Evolutionary conservation across 192 early-diverging fungal species (phyloP), one percentile per base, ranked within the genome.

Genomic region (Tieghemiomyces parasiticus): DNA sequence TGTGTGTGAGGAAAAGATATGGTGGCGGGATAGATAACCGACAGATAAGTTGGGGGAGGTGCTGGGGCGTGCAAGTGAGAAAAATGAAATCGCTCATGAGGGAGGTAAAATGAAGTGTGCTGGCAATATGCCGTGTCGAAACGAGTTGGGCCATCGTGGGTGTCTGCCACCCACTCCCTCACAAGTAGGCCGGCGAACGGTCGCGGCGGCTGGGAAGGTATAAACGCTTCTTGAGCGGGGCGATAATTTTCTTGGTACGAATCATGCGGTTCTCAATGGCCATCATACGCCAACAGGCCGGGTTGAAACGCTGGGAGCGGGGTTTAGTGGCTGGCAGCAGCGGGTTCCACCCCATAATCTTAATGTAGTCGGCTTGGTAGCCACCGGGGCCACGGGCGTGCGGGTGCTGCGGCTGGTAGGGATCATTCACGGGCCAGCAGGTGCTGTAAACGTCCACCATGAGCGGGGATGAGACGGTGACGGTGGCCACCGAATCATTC

Each of bases 191-290:
- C n/a, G n/a, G n/a, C n/a, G n/a, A n/a, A n/a, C n/a, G n/a, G n/a
- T 55, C 54, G 16, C 4, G 30, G 54, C 54, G 54, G 12, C 54
- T 26, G 9, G 54, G 54, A 26, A 56, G 24, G 34, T 56, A 8
- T 14, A 56, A 29, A 3, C 54, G 54, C 54, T 56, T 56, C 34
- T 56, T 56, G 1, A 56, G 54, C 13, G 54, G 54, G 8, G 54
- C 30, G 1, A 56, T 31, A 33, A 56, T 56, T 34, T 56, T 56
- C 14, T 24, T 16, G 54, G 28, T 29, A 12, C 20, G 29, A 16
- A 56, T 56, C 54, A 56, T 56, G 30, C 54, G 54, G 54, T 56
- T 56, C 24, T 56, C 54, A 31, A 33, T 56, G 13, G 54, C 54
- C 54, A 56, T 56, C 31, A 56, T 56, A 14, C 54, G 54, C 54